phyloP scores from a whole-genome alignment of 2,329 filamentous ascomycete genomes.

The Cytospora mali region DNA sequence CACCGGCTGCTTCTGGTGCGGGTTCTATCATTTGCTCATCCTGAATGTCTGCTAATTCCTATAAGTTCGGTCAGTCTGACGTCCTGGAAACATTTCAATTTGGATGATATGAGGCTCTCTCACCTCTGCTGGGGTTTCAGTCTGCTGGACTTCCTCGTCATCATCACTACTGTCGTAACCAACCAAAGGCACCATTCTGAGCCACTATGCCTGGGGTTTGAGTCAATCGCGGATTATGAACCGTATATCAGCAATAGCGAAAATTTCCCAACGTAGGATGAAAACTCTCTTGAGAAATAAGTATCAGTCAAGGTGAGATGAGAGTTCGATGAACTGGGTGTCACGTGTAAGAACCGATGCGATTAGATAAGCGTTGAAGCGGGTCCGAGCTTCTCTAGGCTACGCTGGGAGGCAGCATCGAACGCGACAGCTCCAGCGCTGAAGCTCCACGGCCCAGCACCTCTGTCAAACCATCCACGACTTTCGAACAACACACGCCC shows the following conservation, averaged over 20 bases:
- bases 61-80: neutral
- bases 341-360: too few species aligned
- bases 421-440: slow-evolving; percentile 16
- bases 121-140: slow-evolving; percentile 8
- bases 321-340: too few species aligned
- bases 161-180: slow-evolving; percentile 57
- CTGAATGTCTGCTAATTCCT: neutral
- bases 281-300: neutral
- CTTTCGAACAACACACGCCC: neutral
- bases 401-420: slow-evolving; percentile 9
- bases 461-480: neutral
- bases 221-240: neutral
- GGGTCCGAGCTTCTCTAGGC: slow-evolving; percentile 2
- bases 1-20: neutral
- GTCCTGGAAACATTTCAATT: neutral
- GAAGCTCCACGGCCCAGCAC: neutral
- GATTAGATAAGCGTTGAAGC: too few species aligned
- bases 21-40: too few species aligned
- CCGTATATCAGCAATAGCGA: neutral
- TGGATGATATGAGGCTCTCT: too few species aligned
- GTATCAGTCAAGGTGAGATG: too few species aligned
- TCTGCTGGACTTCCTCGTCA: slow-evolving; percentile 39
- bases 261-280: neutral
- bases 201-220: neutral
- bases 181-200: slow-evolving; percentile 49